Conservation (phyloP, 2,329 filamentous ascomycete genomes). For the Xylariales sp. region DNA sequence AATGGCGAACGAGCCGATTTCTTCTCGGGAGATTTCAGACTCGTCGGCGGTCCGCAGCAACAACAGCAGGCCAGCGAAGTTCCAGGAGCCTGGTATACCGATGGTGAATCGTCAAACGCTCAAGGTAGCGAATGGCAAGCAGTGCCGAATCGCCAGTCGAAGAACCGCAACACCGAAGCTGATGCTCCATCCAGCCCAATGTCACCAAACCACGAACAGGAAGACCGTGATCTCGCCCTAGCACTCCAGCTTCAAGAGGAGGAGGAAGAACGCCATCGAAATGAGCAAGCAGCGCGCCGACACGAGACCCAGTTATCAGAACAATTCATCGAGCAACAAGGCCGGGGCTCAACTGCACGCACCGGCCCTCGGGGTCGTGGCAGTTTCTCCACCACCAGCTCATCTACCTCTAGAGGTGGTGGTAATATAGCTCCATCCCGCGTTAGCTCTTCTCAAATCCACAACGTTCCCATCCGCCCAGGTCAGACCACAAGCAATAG, state of each 20-base stretch:
- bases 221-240: slow-evolving; percentile 83
- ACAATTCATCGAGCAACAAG: slow-evolving; percentile 65
- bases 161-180: slow-evolving; percentile 15
- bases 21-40: slow-evolving; percentile 83
- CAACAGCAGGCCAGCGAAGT: slow-evolving; percentile 13
- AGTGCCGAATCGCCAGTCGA: slow-evolving; percentile 36
- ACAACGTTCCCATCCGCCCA: too few relatives aligned
- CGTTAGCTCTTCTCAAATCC: slow-evolving; percentile 19
- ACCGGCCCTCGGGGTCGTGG: slow-evolving; percentile 18
- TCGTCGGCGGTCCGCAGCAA: slow-evolving; percentile 60
- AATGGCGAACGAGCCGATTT: slow-evolving; percentile 79
- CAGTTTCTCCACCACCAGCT: slow-evolving; percentile 16
- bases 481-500: too few relatives aligned
- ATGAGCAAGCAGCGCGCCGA: slow-evolving; percentile 54
- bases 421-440: slow-evolving; percentile 20
- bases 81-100: slow-evolving; percentile 13
- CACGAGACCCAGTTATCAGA: slow-evolving; percentile 66
- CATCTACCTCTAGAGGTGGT: slow-evolving; percentile 13
- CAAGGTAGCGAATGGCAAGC: slow-evolving; percentile 50
- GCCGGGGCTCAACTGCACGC: slow-evolving; percentile 23
- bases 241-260: slow-evolving; percentile 93
- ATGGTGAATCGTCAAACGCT: slow-evolving; percentile 14
- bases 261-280: slow-evolving; percentile 74
- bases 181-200: slow-evolving; percentile 20
- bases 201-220: slow-evolving; percentile 54